Conservation (phyloP, 805 yeast genomes). For the Lipomyces anomalus region DNA sequence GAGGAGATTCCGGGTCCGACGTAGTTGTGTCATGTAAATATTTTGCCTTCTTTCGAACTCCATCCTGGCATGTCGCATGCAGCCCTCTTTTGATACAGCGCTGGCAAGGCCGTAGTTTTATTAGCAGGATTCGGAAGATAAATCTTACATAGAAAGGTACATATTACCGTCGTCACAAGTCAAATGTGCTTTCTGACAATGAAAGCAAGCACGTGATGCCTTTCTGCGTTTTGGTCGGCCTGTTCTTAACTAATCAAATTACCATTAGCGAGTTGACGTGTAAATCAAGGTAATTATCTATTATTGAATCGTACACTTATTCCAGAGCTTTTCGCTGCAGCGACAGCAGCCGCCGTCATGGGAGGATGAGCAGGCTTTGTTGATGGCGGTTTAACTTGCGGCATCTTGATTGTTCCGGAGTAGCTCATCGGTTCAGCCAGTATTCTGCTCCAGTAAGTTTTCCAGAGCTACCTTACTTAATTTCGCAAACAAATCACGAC, state of each 20-base stretch:
- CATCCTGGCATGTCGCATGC: conserved; percentile 71
- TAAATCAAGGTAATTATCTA: too few relatives aligned
- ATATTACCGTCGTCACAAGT: conserved; percentile 64
- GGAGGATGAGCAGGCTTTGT: conserved; percentile 14
- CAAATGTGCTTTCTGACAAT: conserved; percentile 86
- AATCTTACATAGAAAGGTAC: not conserved
- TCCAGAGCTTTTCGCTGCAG: conserved; percentile 22
- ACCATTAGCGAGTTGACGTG: not conserved
- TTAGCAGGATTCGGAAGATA: not conserved
- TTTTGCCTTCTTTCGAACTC: conserved; percentile 76
- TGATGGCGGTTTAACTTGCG: not conserved
- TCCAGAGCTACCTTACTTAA: too few relatives aligned
- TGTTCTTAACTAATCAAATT: conserved; percentile 27
- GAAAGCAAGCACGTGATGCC: conserved; percentile 81
- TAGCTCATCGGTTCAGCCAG: too few relatives aligned
- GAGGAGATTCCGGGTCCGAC: conserved; percentile 21
- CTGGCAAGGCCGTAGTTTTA: conserved; percentile 62
- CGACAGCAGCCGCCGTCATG: conserved; percentile 25
- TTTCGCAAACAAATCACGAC: too few relatives aligned
- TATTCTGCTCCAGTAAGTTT: too few relatives aligned
- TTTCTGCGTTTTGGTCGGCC: conserved; percentile 49
- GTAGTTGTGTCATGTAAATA: conserved; percentile 59
- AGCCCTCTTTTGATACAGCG: conserved; percentile 70
- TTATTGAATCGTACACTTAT: conserved; percentile 21
- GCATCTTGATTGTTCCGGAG: not conserved